A percentile compares a stretch with the other conserved stretches of the same genome.
Conservation (phyloP, 2,329 filamentous ascomycete genomes). For the Calonectria fujianensis region DNA sequence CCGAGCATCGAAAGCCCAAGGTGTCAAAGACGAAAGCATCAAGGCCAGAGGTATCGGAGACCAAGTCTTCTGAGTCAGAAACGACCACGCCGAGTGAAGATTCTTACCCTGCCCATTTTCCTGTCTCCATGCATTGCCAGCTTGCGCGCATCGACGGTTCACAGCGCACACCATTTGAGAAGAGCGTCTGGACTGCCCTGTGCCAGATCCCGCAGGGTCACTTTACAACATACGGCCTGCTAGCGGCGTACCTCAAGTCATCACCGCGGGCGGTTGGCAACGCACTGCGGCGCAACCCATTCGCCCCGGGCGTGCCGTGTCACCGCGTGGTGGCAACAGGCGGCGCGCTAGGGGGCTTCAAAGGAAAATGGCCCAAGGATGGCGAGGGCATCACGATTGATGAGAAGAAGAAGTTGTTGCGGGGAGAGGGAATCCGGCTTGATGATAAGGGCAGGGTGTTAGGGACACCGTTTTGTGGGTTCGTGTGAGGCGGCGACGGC, state of each 20-base stretch:
- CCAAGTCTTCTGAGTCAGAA: slow-evolving; percentile 26
- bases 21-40: slow-evolving; percentile 32
- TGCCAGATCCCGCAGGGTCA: slow-evolving; percentile 85
- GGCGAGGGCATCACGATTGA: slow-evolving; percentile 78
- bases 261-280: slow-evolving; percentile 87
- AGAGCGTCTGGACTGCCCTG: slow-evolving; percentile 81
- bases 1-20: slow-evolving; percentile 43
- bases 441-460: slow-evolving; percentile 76
- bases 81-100: slow-evolving; percentile 14
- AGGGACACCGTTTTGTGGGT: slow-evolving; percentile 68
- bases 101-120: slow-evolving; percentile 34
- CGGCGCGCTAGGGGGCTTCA: slow-evolving; percentile 82
- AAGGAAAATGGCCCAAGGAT: slow-evolving; percentile 78
- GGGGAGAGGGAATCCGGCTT: slow-evolving; percentile 79
- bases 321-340: slow-evolving; percentile 86
- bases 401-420: slow-evolving; percentile 78
- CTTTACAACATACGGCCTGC: slow-evolving; percentile 85
- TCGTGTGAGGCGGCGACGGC: slow-evolving; percentile 36
- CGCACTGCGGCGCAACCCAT: slow-evolving; percentile 85
- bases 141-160: slow-evolving; percentile 67
- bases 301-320: slow-evolving; percentile 87
- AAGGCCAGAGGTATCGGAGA: slow-evolving; percentile 29
- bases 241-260: slow-evolving; percentile 80
- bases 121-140: slow-evolving; percentile 59
- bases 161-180: slow-evolving; percentile 72